These are phyloP conservation scores for Persicaria tinctoria DNA, from an alignment of 148 eudicot species.

Conservation along the genomic window DNA sequence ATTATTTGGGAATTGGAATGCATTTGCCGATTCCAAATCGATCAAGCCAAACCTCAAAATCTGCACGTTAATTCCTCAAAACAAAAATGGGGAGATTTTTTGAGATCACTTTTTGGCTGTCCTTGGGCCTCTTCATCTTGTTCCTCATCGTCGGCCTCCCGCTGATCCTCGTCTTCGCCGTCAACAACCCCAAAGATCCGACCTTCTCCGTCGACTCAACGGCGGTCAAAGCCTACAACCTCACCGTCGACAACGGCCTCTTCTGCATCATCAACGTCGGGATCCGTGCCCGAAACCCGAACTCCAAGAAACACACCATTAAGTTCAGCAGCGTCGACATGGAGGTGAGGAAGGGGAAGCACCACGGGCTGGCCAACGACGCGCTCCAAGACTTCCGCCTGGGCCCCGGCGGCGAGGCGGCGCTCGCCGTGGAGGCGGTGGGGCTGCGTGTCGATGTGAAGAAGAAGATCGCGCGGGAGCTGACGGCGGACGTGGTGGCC, in stretches of 20 bases:
- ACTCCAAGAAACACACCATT: too few species aligned
- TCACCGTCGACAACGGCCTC: background rate
- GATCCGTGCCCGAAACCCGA: too few species aligned
- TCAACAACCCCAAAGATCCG: background rate
- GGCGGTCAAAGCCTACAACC: background rate
- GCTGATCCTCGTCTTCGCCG: background rate
- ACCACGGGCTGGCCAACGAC: background rate
- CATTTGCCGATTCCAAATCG: background rate
- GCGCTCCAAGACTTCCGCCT: background rate
- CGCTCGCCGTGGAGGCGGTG: background rate
- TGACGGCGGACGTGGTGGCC: background rate
- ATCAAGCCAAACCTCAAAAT: background rate
- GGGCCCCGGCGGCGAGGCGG: background rate
- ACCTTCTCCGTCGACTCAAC: background rate
- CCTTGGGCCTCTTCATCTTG: background rate
- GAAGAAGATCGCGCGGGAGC: background rate
- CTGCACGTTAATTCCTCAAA: background rate
- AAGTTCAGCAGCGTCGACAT: too few species aligned
- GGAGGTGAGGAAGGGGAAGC: too few species aligned
- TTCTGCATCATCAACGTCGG: background rate
- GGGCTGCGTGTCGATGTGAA: background rate
- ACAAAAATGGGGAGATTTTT: background rate
- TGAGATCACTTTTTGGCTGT: background rate
- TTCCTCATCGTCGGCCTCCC: background rate
- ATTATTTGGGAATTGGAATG: too few species aligned